phyloP scores from a whole-genome alignment of 176 grass and related monocot species.

The Raddia guianensis region DNA sequence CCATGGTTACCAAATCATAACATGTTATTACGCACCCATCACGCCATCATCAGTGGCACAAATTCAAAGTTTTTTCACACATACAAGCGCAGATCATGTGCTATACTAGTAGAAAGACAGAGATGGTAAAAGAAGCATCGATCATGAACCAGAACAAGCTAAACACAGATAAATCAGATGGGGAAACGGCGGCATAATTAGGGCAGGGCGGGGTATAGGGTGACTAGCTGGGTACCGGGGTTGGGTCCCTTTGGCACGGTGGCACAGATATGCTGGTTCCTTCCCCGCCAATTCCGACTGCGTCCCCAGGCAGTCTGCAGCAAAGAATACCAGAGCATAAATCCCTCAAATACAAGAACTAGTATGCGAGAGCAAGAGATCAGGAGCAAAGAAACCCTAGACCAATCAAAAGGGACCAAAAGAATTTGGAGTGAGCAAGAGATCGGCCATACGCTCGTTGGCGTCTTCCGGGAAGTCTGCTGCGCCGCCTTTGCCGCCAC shows the following conservation, averaged over 20 bases:
- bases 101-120: not conserved
- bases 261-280: constrained; percentile 78
- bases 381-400: no score
- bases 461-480: constrained; percentile 22
- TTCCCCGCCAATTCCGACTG: constrained; percentile 77
- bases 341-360: not conserved
- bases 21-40: not conserved
- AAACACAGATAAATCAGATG: no score
- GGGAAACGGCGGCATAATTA: not conserved
- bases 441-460: constrained; percentile 68
- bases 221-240: constrained; percentile 66
- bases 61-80: not conserved
- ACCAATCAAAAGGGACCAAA: no score
- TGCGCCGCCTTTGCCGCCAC: not conserved
- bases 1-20: not conserved
- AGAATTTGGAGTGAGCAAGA: no score
- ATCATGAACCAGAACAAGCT: no score
- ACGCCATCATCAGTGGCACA: not conserved
- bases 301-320: constrained; percentile 69
- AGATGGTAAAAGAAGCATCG: no score
- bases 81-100: not conserved
- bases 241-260: constrained; percentile 68
- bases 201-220: no score
- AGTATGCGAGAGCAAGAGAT: no score
- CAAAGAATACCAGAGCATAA: not conserved